Evolutionary conservation across 345 rosid species (phyloP), one percentile per base, ranked within the genome.

Genomic region (Salix koriyanagi): DNA sequence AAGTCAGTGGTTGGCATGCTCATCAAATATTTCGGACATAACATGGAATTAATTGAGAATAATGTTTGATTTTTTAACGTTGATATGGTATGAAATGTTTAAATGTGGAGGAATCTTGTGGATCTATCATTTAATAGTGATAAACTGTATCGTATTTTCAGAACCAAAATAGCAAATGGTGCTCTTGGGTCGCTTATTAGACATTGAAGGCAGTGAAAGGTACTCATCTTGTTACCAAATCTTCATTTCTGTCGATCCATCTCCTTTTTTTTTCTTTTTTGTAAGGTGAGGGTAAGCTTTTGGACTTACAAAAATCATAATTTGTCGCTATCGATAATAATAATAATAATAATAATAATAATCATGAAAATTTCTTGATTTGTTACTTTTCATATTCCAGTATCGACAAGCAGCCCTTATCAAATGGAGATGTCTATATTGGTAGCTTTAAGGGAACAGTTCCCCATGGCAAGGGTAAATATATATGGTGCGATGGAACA

Each of bases 391-490:
- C 64, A 23, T 75, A 65, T 82, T 60, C 71, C 83, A 95, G 94
- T 87, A 44, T 71, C 74, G 79, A 67, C 39, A 76, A 83, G 61
- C 84, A 81, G 82, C 77, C 71, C 42, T 88, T 95, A 76, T 79
- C 90, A 28, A 89, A 88, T 75, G 97, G 97, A 56, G 97, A 95
- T 80, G 64, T 83, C 13, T 95, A 89, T 82, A 65, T 70, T 60
- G 99, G 97, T 79, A 77, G 81, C 65, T 87, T 88, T 67, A 86
- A 81, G 81, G 96, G 92, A 76, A 39, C 65, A 13, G 83, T 93
- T 82, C 96, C 97, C 79, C 82, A 89, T 34, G 97, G 96, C 7
- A 90, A 87, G 76, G 99, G 99, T 50, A 88, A 83, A 81, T 95
- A 95, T 74, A 81, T 62, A 50, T 95, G 99, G 97, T 75, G 56